These are phyloP conservation scores for Cystoderma amianthinum DNA, from an alignment of 768 basidiomycete species.

Conservation along the genomic window DNA sequence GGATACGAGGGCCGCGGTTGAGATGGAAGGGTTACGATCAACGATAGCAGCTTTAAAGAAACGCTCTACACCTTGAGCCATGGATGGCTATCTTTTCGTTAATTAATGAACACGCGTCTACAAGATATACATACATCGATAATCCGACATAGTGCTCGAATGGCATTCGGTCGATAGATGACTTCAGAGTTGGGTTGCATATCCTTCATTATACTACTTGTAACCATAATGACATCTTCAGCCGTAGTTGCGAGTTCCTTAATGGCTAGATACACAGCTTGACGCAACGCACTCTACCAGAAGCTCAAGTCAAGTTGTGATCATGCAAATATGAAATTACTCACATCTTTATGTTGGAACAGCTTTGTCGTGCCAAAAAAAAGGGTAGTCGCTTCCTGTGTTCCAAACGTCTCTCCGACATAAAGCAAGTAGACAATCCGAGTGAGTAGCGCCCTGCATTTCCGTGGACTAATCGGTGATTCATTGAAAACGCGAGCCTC, in stretches of 20 bases:
- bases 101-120: slow-evolving; percentile 1
- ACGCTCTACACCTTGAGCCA: slow-evolving; percentile 96
- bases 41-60: slow-evolving; percentile 99
- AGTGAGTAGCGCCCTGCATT: slow-evolving; percentile 93
- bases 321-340: slow-evolving; percentile 26
- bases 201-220: slow-evolving; percentile 99
- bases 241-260: slow-evolving; percentile 95
- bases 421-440: slow-evolving; percentile 96
- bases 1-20: slow-evolving; percentile 93
- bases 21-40: slow-evolving; percentile 91
- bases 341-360: slow-evolving; percentile 98
- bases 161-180: slow-evolving; percentile 96
- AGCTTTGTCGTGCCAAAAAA: slow-evolving; percentile 99
- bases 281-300: slow-evolving; percentile 81
- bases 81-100: slow-evolving; percentile 71
- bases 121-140: slow-evolving; percentile 73
- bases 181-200: slow-evolving; percentile 99
- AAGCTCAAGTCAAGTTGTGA: neutral
- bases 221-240: slow-evolving; percentile 99
- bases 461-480: slow-evolving; percentile 95
- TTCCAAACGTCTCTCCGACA: slow-evolving; percentile 89
- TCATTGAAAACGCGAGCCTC: slow-evolving; percentile 99
- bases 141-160: slow-evolving; percentile 91
- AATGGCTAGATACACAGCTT: slow-evolving; percentile 98
- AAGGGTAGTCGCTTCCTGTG: slow-evolving; percentile 94